Base-by-base conservation (phyloP, 352 stramenopile genomes). In the Phytophthora fragariae region DNA sequence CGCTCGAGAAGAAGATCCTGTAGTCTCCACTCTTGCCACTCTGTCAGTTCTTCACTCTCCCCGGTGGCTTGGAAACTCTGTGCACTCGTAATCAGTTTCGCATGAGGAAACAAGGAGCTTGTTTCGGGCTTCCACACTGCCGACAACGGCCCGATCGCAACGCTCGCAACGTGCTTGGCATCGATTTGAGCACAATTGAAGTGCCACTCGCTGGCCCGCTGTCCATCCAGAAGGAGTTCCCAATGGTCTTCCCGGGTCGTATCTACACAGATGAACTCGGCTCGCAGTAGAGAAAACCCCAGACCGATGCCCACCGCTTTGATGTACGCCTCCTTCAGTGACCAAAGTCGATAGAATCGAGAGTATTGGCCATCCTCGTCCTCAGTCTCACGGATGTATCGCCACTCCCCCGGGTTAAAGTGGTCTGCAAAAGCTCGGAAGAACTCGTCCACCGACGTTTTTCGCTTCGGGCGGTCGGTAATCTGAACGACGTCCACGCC, bases 301-400 rank as follows among this genome's bases (percentile, higher is more conserved):
- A 94, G 53, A 11, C 88, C 88, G 39, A 92, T 84, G 11, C 88
- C 86, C 15, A 94, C 58, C 5, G 88, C 86, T 47, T 95, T 94
- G 52, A 93, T 91, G 44, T 89, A 94, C 33, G 86, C 65, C 50
- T 95, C 86, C 60, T 94, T 95, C 12, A 95, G 70, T 12, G 86
- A 92, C 88, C 88, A 94, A 17, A 93, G 77, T 10, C 64, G 72
- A 69, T 93, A 93, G 59, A 94, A 92, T 17, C 75, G 57, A 6
- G 59, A n/a, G 54, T 83, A 85, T 35, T 78, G 77, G 5, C 57
- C 64, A 29, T 75, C 68, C 52, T 78, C 68, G 7, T 77, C 65
- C 1, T 66, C 50, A 5, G 21, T 46, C n/a, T 33, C 50, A 33
- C 67, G 72, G 70, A 94, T 92, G 39, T 80, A 90, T 17, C 31